Evolutionary conservation across 176 grass and related monocot genomes (phyloP).

Genomic region (Areca catechu): DNA sequence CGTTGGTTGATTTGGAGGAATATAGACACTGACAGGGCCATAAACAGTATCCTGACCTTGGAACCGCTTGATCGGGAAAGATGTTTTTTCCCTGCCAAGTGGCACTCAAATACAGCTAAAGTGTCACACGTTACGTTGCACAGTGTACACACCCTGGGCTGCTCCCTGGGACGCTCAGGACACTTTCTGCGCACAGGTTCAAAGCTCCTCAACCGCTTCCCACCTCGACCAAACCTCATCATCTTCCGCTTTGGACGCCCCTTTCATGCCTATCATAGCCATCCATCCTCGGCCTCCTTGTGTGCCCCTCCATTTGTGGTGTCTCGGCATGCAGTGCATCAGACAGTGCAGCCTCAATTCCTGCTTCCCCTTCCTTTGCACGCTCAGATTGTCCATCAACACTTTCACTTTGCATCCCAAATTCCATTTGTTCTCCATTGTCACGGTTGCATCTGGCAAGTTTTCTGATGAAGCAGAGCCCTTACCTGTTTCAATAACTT

Average conservation of each 20-base stretch:
- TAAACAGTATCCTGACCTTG: constrained; percentile 28
- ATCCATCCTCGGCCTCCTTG: constrained; percentile 20
- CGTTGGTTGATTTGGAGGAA: constrained; percentile 37
- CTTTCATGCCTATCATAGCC: constrained; percentile 13
- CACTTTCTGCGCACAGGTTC: constrained; percentile 9
- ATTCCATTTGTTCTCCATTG: constrained; percentile 7
- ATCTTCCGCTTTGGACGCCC: constrained; percentile 17
- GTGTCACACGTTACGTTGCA: constrained; percentile 48
- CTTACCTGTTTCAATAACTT: constrained; percentile 9
- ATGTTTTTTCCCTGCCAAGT: constrained; percentile 48
- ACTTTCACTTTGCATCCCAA: constrained; percentile 13
- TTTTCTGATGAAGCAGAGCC: constrained; percentile 4
- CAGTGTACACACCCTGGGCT: constrained; percentile 37
- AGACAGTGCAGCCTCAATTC: not conserved
- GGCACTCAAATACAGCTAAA: constrained; percentile 41
- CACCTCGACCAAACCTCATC: constrained; percentile 6
- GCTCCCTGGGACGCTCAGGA: constrained; percentile 22
- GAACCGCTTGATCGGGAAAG: constrained; percentile 29
- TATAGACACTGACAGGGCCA: constrained; percentile 29
- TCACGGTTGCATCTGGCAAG: not conserved
- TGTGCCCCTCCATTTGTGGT: not conserved
- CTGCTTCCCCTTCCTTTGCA: constrained; percentile 17
- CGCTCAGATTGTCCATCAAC: constrained; percentile 17
- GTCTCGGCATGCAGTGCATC: not conserved
- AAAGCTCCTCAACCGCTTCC: constrained; percentile 24